phyloP scores from a whole-genome alignment of 495 filamentous ascomycete genomes.

The Sordaria brevicollis region DNA sequence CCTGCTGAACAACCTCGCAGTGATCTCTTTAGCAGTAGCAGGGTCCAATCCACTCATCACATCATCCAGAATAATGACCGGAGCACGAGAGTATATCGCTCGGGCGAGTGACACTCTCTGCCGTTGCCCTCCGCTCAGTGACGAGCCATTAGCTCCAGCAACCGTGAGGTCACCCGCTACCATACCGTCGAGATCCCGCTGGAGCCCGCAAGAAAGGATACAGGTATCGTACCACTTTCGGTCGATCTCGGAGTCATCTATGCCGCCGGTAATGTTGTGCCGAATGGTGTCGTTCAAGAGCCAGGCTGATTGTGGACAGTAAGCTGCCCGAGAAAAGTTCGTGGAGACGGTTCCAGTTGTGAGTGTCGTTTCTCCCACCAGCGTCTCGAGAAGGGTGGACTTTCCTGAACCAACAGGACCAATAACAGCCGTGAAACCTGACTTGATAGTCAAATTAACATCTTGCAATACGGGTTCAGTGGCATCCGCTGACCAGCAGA shows the following conservation, averaged over 20 bases:
- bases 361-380: slow-evolving; percentile 29
- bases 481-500: not conserved
- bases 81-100: slow-evolving; percentile 22
- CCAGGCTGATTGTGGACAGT: slow-evolving; percentile 35
- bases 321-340: slow-evolving; percentile 18
- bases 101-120: slow-evolving; percentile 41
- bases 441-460: not conserved
- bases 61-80: slow-evolving; percentile 31
- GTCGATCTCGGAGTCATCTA: slow-evolving; percentile 31
- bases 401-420: slow-evolving; percentile 35
- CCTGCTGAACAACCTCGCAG: slow-evolving; percentile 38
- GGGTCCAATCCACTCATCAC: slow-evolving; percentile 53
- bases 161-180: slow-evolving; percentile 45
- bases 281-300: slow-evolving; percentile 31
- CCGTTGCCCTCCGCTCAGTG: slow-evolving; percentile 56
- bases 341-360: slow-evolving; percentile 22
- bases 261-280: slow-evolving; percentile 28
- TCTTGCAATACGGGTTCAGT: not conserved
- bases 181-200: slow-evolving; percentile 36
- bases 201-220: slow-evolving; percentile 47
- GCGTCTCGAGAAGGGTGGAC: slow-evolving; percentile 27
- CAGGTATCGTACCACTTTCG: slow-evolving; percentile 48
- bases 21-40: slow-evolving; percentile 51
- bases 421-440: slow-evolving; percentile 17
- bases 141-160: slow-evolving; percentile 54